A percentile compares a stretch with the other conserved stretches of the same genome.
Conservation (phyloP, 257 asterid genomes). For the Linderniella brevidens region DNA sequence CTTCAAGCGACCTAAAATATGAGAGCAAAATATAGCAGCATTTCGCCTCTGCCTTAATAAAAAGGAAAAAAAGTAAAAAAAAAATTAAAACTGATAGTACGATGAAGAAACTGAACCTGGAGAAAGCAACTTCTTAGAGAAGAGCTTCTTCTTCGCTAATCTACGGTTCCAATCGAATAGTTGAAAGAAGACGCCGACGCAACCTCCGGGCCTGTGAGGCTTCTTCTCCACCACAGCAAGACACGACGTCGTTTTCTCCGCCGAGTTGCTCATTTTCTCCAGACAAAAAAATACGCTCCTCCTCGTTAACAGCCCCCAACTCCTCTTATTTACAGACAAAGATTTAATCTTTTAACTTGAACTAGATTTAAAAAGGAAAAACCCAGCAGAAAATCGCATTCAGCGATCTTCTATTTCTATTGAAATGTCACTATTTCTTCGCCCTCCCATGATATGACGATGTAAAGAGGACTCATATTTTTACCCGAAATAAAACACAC, state of each 20-base stretch:
- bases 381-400: too few species aligned
- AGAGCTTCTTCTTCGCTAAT: conserved; percentile 68
- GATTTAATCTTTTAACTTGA: too few species aligned
- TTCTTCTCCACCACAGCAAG: conserved; percentile 71
- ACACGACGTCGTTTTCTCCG: conserved; percentile 36
- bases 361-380: too few species aligned
- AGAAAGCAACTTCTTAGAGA: conserved; percentile 68
- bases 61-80: background rate
- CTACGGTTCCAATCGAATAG: conserved; percentile 88
- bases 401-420: too few species aligned
- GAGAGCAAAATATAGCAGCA: background rate
- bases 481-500: too few species aligned
- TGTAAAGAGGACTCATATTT: too few species aligned
- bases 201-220: conserved; percentile 64
- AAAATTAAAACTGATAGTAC: too few species aligned
- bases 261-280: conserved; percentile 44
- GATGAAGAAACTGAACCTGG: conserved; percentile 41
- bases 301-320: too few species aligned
- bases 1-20: conserved; percentile 40
- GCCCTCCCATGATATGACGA: too few species aligned
- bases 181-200: conserved; percentile 80
- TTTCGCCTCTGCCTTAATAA: background rate
- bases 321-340: too few species aligned
- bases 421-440: too few species aligned
- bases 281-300: too few species aligned